These are phyloP conservation scores for Vanrija humicola DNA, from an alignment of 1,284 basidiomycete genomes.

Conservation along the genomic window DNA sequence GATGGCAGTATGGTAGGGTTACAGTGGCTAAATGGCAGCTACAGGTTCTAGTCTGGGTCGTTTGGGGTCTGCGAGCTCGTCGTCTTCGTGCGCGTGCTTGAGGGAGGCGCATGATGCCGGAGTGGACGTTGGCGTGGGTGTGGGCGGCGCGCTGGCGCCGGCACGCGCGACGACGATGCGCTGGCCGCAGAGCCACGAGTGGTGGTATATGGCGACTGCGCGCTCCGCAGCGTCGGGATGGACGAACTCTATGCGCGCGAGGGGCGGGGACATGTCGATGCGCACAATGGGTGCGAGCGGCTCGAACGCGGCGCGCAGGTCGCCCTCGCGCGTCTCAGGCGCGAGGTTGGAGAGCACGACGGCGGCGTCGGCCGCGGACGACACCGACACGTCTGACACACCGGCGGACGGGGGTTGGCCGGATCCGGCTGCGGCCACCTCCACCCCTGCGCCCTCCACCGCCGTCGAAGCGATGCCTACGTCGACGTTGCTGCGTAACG, in stretches of 20 bases:
- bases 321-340: not conserved
- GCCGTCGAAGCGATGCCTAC: no score
- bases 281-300: not conserved
- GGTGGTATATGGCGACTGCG: not conserved
- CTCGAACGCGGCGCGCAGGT: not conserved
- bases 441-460: no score
- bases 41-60: not conserved
- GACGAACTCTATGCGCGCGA: constrained; percentile 1
- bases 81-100: not conserved
- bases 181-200: not conserved
- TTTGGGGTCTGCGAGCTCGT: not conserved
- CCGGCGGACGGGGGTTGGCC: no score
- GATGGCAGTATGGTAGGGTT: no score
- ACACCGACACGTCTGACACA: no score
- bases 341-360: not conserved
- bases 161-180: not conserved
- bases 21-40: not conserved
- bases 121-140: no score
- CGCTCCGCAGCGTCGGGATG: not conserved
- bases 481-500: not conserved
- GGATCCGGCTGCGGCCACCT: no score
- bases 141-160: not conserved
- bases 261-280: not conserved
- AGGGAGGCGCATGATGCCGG: no score
- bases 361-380: not conserved